Evolutionary conservation across 352 stramenopile genomes (phyloP).

Genomic region (Phytopythium chamaehyphon): DNA sequence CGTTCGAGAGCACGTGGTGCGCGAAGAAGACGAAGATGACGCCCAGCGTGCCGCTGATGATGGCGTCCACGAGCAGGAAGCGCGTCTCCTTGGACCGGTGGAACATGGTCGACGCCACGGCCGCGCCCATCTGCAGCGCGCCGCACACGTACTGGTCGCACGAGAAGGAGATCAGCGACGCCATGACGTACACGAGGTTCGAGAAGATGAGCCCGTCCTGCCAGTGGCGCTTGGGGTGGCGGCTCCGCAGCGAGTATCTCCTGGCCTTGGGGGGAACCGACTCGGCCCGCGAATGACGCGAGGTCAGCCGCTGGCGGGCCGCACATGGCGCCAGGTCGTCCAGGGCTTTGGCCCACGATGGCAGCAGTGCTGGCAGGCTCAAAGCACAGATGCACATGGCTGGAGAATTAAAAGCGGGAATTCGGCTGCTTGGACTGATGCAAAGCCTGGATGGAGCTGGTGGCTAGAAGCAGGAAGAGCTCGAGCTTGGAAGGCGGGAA

Average conservation of each 20-base stretch:
- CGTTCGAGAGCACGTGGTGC: constrained; percentile 58
- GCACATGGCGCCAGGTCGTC: constrained; percentile 6
- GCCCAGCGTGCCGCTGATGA: constrained; percentile 68
- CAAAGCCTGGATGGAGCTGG: background rate
- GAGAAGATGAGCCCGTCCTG: constrained; percentile 79
- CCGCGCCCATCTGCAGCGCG: constrained; percentile 61
- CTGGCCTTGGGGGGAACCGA: constrained; percentile 16
- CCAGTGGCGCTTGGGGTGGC: constrained; percentile 55
- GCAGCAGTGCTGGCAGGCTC: constrained; percentile 21
- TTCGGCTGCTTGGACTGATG: no score
- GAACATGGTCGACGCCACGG: constrained; percentile 73
- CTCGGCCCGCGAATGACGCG: constrained; percentile 28
- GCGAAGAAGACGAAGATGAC: constrained; percentile 68
- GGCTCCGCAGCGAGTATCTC: constrained; percentile 22
- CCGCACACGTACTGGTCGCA: constrained; percentile 72
- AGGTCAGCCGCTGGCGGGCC: constrained; percentile 31
- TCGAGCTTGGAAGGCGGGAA: no score
- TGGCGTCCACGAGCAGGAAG: constrained; percentile 72
- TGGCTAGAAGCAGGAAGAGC: no score
- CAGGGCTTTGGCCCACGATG: constrained; percentile 34
- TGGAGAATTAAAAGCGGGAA: no score
- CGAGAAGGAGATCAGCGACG: constrained; percentile 62
- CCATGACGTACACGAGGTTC: constrained; percentile 73
- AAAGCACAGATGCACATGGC: constrained; percentile 32
- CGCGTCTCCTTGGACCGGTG: constrained; percentile 82